Evolutionary conservation across 805 yeast genomes (phyloP).

Genomic region (Lipomyces spencermartinsiae): DNA sequence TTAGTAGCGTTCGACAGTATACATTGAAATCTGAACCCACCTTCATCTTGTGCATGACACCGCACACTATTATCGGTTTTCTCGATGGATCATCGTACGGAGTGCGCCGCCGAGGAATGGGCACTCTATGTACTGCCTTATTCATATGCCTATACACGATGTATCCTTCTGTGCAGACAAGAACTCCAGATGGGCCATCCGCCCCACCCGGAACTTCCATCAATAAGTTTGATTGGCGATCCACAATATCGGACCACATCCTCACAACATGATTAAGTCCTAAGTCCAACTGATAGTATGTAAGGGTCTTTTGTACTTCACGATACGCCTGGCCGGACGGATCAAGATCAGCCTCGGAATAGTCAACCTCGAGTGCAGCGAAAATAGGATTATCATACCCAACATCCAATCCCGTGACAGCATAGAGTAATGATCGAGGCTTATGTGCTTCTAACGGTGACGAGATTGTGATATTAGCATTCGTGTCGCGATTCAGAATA

Average conservation of each 20-base stretch:
- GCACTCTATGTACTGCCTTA: conserved; percentile 50
- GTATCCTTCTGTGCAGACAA: conserved; percentile 65
- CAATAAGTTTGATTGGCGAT: conserved; percentile 56
- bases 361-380: conserved; percentile 76
- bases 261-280: conserved; percentile 80
- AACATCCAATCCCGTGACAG: conserved; percentile 68
- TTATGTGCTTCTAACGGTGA: conserved; percentile 77
- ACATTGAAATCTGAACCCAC: background rate
- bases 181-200: conserved; percentile 73
- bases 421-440: conserved; percentile 58
- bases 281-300: conserved; percentile 81
- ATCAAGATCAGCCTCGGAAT: conserved; percentile 48
- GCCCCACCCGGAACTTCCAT: conserved; percentile 73
- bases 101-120: conserved; percentile 60
- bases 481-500: conserved; percentile 59
- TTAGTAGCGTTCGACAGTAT: background rate
- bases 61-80: conserved; percentile 54
- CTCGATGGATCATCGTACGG: conserved; percentile 33
- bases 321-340: conserved; percentile 36
- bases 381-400: conserved; percentile 84
- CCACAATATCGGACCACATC: conserved; percentile 53
- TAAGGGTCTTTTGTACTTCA: conserved; percentile 49
- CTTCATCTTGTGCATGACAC: conserved; percentile 71
- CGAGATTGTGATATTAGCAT: conserved; percentile 57
- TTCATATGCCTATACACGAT: conserved; percentile 51